Conservation (phyloP, 1,284 basidiomycete species). For the Moesziomyces sp. region DNA sequence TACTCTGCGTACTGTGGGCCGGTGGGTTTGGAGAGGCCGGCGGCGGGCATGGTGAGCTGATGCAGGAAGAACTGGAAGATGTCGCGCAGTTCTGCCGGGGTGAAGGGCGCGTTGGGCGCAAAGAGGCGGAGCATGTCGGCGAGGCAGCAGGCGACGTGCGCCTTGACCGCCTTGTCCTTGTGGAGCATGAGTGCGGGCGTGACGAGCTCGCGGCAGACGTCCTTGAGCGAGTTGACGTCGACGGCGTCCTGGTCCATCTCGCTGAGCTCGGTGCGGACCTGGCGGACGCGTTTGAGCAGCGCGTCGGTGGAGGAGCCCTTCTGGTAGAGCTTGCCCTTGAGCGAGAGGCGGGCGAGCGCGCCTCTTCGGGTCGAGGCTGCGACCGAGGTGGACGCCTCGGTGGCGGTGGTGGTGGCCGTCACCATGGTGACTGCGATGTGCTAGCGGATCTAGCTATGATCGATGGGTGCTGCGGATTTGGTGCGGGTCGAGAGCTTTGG, state of each 20-base stretch:
- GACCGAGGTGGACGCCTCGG: slow-evolving; percentile 19
- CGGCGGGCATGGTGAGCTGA: slow-evolving; percentile 53
- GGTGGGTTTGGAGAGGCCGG: slow-evolving; percentile 51
- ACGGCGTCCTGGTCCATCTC: slow-evolving; percentile 87
- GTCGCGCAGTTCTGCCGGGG: slow-evolving; percentile 77
- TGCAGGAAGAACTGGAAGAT: slow-evolving; percentile 73
- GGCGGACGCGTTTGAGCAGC: slow-evolving; percentile 51
- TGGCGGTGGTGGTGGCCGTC: slow-evolving; percentile 25
- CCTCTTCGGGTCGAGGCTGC: slow-evolving; percentile 25
- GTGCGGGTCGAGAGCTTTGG: no score
- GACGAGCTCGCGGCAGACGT: slow-evolving; percentile 82
- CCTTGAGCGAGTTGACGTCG: slow-evolving; percentile 78
- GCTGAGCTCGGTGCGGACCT: slow-evolving; percentile 74
- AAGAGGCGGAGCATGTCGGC: slow-evolving; percentile 92
- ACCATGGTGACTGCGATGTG: slow-evolving; percentile 10
- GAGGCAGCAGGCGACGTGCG: slow-evolving; percentile 90
- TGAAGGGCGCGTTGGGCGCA: slow-evolving; percentile 97
- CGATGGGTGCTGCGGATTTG: no score
- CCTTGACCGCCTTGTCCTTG: slow-evolving; percentile 93
- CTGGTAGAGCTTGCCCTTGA: slow-evolving; percentile 53
- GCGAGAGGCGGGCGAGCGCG: slow-evolving; percentile 41
- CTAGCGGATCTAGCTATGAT: no score
- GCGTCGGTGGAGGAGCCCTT: slow-evolving; percentile 55
- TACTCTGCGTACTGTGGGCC: slow-evolving; percentile 54
- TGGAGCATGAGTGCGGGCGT: slow-evolving; percentile 84